These are phyloP conservation scores for Silene vulgaris DNA, from an alignment of 179 eudicot genomes.

Conservation along the genomic window DNA sequence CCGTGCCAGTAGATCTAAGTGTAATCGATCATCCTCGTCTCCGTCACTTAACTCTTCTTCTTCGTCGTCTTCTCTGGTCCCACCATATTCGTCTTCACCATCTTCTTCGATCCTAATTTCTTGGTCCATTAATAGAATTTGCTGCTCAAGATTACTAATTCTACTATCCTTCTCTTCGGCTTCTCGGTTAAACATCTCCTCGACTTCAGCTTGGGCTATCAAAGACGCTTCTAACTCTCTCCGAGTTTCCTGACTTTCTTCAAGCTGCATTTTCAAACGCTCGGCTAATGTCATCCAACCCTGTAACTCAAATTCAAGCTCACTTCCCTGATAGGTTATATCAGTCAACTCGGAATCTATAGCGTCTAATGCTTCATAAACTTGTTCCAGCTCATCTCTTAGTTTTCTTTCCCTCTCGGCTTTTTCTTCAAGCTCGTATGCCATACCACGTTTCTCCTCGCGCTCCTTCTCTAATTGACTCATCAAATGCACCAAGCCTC, in stretches of 20 bases:
- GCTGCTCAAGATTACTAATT: conserved; percentile 35
- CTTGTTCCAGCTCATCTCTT: conserved; percentile 32
- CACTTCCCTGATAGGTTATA: conserved; percentile 46
- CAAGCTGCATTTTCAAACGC: conserved; percentile 40
- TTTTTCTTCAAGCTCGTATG: conserved; percentile 39
- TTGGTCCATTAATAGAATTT: conserved; percentile 31
- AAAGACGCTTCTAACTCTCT: conserved; percentile 32
- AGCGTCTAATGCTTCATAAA: conserved; percentile 37
- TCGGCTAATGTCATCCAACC: conserved; percentile 38
- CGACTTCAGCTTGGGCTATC: conserved; percentile 39
- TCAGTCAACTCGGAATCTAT: conserved; percentile 57
- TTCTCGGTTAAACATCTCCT: conserved; percentile 37
- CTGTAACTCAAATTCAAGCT: conserved; percentile 63
- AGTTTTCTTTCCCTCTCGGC: conserved; percentile 31
- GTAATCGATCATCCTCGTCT: conserved; percentile 28
- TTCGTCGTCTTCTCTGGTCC: conserved; percentile 1
- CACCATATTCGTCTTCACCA: conserved; percentile 15
- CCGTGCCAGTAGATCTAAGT: conserved; percentile 41
- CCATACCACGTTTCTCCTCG: conserved; percentile 36
- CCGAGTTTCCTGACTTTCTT: conserved; percentile 38
- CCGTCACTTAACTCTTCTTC: neutral
- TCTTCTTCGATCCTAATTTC: conserved; percentile 26
- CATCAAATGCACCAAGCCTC: conserved; percentile 24
- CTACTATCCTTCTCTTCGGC: conserved; percentile 33
- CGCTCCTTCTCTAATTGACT: conserved; percentile 49